Base-by-base conservation (phyloP, 495 filamentous ascomycete genomes). In the Lentithecium fluviatile region DNA sequence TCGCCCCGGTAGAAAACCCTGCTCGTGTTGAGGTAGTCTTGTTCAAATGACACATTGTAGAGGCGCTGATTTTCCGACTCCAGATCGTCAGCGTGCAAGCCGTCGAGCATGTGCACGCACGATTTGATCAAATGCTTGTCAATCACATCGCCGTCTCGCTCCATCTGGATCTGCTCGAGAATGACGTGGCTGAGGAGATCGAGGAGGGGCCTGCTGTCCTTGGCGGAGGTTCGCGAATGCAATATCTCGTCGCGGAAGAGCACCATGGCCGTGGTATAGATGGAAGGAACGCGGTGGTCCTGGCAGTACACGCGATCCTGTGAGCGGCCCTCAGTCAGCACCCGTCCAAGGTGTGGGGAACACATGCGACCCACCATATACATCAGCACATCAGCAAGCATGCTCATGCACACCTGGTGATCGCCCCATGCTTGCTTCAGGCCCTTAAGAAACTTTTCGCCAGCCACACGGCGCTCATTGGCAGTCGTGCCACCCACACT, bases 301-400 rank as follows among this genome's bases (percentile, higher is more conserved):
- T 80, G 71, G 56, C 84, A 86, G 71, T 87, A 87, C 13, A 90
- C 83, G 24, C 93, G 88, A 62, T 99, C 94, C 83, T 80, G 38
- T 29, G 50, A 12, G 56, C 43, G 23, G 23, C 20, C 11, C 0
- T 13, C 29, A 10, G 51, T 46, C 24, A 24, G 60, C 43, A 15
- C n/a, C 21, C n/a, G n/a, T n/a, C n/a, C n/a, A n/a, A n/a, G n/a
- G n/a, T n/a, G n/a, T n/a, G 32, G 17, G 13, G 23, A 25, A 54
- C 29, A 25, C 21, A 26, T 45, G 42, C 13, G 23, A 67, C 84
- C 57, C 69, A 89, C 87, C 82, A 99, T 92, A 65, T 99, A 99
- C 92, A 99, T 97, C 36, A 97, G 74, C 32, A 99, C 90, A 71
- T 99, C 95, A 11, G 93, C 94, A 43, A 90, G 86, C 95, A 99